Base-by-base conservation (phyloP, 768 basidiomycete genomes). In the Boletales sp. region DNA sequence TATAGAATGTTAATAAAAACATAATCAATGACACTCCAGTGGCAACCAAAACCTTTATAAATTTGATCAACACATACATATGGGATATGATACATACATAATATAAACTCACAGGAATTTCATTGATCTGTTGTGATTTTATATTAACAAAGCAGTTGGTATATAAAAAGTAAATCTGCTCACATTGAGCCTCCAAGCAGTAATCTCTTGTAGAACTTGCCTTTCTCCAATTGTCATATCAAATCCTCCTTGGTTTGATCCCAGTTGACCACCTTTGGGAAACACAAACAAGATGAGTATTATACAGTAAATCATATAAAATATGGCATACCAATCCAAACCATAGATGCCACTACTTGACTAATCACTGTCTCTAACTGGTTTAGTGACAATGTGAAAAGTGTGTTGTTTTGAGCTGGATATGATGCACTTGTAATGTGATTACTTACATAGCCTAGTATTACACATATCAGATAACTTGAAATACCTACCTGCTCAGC, bases 181-280 rank as follows among this genome's bases (percentile, higher is more conserved):
- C 12, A 59, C 58, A 51, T 59, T 48, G 19, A 59, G 24, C 18
- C 54, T 50, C 53, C 43, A 56, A 35, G 44, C 3, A 29, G 42
- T 51, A 9, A 42, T 15, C 21, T 40, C 43, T 8, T 59, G 53
- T 10, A 35, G 45, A 4, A 56, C 54, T 40, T 31, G 39, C 14
- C 41, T 49, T 31, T 29, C 24, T 14, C 48, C 50, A 12, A 2
- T 3, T 12, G 14, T 24, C 3, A 31, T n/a, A 10, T 60, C 36
- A 44, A 55, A 51, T 21, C 58, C 58, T 17, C 54, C 50, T 11
- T 42, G 17, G 3, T 1, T 14, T 42, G 42, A 14, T 10, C 53
- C 58, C 1, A 52, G 1, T 18, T 56, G 47, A 43, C 58, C 58
- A 30, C n/a, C 58, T 59, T 21, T 21, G 21, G 14, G 21, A 21